Percentiles rank a stretch among this genome's conserved stretches.
Evolutionary conservation across 2,329 filamentous ascomycete genomes (phyloP).

Genomic region (Endoconidiophora polonica): DNA sequence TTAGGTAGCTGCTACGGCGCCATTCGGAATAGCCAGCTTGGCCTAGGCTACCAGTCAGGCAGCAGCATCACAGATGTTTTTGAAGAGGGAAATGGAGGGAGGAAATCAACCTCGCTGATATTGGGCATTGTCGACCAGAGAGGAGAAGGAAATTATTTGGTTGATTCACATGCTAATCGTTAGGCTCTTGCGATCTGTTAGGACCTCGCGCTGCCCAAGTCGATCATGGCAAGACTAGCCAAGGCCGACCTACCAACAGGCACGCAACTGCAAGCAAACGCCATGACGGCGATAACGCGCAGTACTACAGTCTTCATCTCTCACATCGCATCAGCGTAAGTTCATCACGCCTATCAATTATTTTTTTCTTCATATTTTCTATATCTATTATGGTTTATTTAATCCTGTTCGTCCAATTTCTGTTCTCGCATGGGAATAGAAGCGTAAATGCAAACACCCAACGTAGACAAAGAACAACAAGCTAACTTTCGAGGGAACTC

Average conservation of each 20-base stretch:
- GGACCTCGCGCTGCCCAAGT: constrained; percentile 65
- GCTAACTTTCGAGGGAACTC: neutral
- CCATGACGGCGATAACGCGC: constrained; percentile 62
- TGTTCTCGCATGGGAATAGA: neutral
- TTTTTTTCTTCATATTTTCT: no score
- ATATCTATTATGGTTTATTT: no score
- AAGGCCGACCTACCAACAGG: constrained; percentile 68
- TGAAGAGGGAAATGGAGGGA: no score
- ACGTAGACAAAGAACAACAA: neutral
- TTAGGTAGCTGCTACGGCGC: no score
- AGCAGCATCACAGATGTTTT: no score
- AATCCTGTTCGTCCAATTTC: no score
- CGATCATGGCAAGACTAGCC: constrained; percentile 62
- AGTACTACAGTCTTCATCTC: constrained; percentile 73
- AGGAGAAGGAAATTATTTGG: neutral
- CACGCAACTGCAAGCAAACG: constrained; percentile 71
- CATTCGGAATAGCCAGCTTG: no score
- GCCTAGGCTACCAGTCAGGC: no score
- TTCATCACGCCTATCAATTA: constrained; percentile 14
- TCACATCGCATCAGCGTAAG: constrained; percentile 59
- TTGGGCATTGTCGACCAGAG: neutral
- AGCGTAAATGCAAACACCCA: neutral
- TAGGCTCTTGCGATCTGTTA: neutral
- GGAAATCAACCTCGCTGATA: neutral
- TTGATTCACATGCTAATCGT: neutral